Conservation (phyloP, 2,329 filamentous ascomycete genomes). For the Aquanectria penicillioides region DNA sequence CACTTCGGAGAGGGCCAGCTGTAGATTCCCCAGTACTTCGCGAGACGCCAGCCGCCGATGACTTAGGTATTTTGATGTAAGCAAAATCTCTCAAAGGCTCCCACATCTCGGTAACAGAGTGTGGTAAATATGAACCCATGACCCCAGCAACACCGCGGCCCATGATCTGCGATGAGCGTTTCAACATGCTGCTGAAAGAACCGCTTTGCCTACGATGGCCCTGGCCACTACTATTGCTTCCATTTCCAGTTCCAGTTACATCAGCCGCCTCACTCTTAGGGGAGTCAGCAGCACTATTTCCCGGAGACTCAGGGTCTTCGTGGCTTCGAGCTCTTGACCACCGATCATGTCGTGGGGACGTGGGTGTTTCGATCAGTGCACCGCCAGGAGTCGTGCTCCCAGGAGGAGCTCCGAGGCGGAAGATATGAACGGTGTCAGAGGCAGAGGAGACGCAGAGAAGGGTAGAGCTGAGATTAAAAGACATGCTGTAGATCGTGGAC, state of each 20-base stretch:
- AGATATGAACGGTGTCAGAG: conserved; percentile 96
- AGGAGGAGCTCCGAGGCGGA: conserved; percentile 74
- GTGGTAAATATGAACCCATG: conserved; percentile 90
- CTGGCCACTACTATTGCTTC: conserved; percentile 38
- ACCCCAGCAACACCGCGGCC: conserved; percentile 88
- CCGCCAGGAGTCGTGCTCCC: conserved; percentile 49
- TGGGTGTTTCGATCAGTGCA: conserved; percentile 50
- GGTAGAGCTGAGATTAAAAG: conserved; percentile 94
- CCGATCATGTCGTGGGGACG: conserved; percentile 59
- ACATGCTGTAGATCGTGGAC: conserved; percentile 97
- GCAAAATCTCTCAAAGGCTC: conserved; percentile 95
- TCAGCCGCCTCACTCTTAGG: conserved; percentile 61
- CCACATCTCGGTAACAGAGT: conserved; percentile 97
- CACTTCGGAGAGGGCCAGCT: conserved; percentile 75
- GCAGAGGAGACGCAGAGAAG: conserved; percentile 95
- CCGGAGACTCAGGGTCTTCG: conserved; percentile 54
- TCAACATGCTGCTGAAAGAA: conserved; percentile 87
- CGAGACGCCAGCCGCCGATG: conserved; percentile 36
- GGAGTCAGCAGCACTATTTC: conserved; percentile 62
- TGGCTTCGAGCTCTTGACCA: conserved; percentile 64
- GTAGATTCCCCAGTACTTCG: conserved; percentile 45
- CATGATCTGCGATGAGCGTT: conserved; percentile 95
- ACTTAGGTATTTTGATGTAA: conserved; percentile 90
- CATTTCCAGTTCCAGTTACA: conserved; percentile 40
- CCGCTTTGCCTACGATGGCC: conserved; percentile 68